Percentiles rank a stretch among this genome's conserved stretches.
These are phyloP conservation scores for Didymella lethalis DNA, from an alignment of 2,329 filamentous ascomycete species.

Conservation along the genomic window DNA sequence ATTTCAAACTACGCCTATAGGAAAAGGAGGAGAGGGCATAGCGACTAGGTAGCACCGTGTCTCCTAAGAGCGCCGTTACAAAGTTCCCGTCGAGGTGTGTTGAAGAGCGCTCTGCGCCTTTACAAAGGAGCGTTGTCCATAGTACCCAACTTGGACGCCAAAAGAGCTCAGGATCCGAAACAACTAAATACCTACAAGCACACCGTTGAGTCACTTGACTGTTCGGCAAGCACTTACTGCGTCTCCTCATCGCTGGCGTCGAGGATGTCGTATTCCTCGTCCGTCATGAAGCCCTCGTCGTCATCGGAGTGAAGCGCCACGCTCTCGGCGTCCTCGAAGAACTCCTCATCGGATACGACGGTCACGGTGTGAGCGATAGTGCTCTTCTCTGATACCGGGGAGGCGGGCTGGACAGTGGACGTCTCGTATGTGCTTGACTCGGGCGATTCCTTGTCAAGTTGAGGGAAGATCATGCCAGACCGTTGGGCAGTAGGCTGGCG, in stretches of 20 bases:
- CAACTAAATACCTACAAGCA: slow-evolving; percentile 7
- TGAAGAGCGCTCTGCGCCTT: slow-evolving; percentile 25
- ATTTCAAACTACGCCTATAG: slow-evolving; percentile 37
- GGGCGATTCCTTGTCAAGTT: slow-evolving; percentile 92
- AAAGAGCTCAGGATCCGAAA: slow-evolving; percentile 7
- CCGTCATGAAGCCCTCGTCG: slow-evolving; percentile 85
- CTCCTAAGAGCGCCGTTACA: slow-evolving; percentile 20
- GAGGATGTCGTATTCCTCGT: slow-evolving; percentile 97
- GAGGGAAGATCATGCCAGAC: slow-evolving; percentile 92
- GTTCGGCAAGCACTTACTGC: slow-evolving; percentile 15
- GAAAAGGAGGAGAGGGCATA: slow-evolving; percentile 25
- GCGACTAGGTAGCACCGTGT: slow-evolving; percentile 14
- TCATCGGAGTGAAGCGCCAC: slow-evolving; percentile 65
- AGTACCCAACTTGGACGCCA: slow-evolving; percentile 28
- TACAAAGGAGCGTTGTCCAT: slow-evolving; percentile 32
- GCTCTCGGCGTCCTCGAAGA: slow-evolving; percentile 66
- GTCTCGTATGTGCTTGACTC: slow-evolving; percentile 76
- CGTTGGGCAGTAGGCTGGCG: slow-evolving; percentile 28
- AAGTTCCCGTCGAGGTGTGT: slow-evolving; percentile 24
- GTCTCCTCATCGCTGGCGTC: slow-evolving; percentile 90
- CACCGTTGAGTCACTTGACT: neutral
- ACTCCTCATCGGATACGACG: slow-evolving; percentile 59
- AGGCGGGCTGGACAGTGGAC: slow-evolving; percentile 40
- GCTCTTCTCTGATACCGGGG: slow-evolving; percentile 37
- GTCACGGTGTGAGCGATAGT: slow-evolving; percentile 43